These are phyloP conservation scores for Moringa oleifera DNA, from an alignment of 345 rosid genomes.

Conservation along the genomic window DNA sequence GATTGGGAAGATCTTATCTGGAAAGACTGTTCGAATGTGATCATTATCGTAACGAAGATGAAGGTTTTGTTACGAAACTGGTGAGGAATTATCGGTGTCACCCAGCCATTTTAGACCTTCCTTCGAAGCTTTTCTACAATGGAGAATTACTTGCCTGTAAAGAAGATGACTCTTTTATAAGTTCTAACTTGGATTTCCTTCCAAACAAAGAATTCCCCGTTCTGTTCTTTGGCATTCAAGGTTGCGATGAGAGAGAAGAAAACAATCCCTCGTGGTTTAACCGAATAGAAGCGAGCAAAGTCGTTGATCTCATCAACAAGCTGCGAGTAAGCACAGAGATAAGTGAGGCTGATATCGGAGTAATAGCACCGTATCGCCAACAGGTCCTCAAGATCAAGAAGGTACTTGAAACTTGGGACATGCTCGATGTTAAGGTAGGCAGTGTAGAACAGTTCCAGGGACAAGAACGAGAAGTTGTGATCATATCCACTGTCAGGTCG, in stretches of 20 bases:
- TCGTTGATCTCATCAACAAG: constrained; percentile 39
- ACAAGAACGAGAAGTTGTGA: constrained; percentile 51
- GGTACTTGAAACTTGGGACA: constrained; percentile 39
- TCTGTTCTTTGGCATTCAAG: constrained; percentile 56
- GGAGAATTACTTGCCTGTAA: constrained; percentile 54
- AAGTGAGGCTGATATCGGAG: constrained; percentile 44
- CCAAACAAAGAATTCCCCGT: constrained; percentile 47
- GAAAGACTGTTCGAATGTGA: constrained; percentile 54
- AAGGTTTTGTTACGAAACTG: constrained; percentile 40
- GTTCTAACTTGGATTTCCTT: constrained; percentile 20
- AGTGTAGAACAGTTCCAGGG: constrained; percentile 76
- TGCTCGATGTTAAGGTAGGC: constrained; percentile 50
- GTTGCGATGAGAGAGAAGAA: constrained; percentile 67
- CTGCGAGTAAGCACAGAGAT: constrained; percentile 21
- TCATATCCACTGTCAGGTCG: constrained; percentile 60
- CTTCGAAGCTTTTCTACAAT: constrained; percentile 49
- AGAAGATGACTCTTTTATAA: constrained; percentile 26
- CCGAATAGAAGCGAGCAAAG: constrained; percentile 63
- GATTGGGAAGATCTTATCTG: constrained; percentile 48
- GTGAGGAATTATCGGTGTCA: constrained; percentile 53
- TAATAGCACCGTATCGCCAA: constrained; percentile 62
- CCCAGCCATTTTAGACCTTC: constrained; percentile 50
- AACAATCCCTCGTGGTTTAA: constrained; percentile 72
- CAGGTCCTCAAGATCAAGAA: constrained; percentile 51
- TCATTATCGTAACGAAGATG: constrained; percentile 29